A percentile compares a stretch with the other conserved stretches of the same genome.
phyloP scores from a whole-genome alignment of 768 basidiomycete genomes.

The Melanogaster broomeanus region DNA sequence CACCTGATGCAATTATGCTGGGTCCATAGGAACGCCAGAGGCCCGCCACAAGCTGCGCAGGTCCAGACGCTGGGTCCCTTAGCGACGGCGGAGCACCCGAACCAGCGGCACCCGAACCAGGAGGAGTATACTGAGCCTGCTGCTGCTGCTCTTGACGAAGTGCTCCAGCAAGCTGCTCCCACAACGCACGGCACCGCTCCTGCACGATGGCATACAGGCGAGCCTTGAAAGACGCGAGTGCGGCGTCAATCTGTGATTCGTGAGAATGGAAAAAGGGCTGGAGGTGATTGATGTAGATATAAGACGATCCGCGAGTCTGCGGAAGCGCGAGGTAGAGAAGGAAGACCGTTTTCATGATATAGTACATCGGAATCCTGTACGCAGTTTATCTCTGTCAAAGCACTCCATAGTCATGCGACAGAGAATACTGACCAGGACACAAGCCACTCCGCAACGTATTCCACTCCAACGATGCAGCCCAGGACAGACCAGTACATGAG shows the following conservation, averaged over 20 bases:
- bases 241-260: slow-evolving; percentile 82
- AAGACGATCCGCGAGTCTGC: slow-evolving; percentile 85
- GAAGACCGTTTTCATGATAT: slow-evolving; percentile 76
- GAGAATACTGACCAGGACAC: slow-evolving; percentile 69
- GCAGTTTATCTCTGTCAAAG: slow-evolving; percentile 11
- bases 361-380: slow-evolving; percentile 87
- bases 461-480: slow-evolving; percentile 77
- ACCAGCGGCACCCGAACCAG: slow-evolving; percentile 20
- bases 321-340: slow-evolving; percentile 90
- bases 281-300: slow-evolving; percentile 78
- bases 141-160: slow-evolving; percentile 47
- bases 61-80: slow-evolving; percentile 59
- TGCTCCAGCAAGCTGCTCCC: slow-evolving; percentile 61
- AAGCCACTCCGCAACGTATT: slow-evolving; percentile 85
- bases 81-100: slow-evolving; percentile 46
- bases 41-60: slow-evolving; percentile 61
- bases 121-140: slow-evolving; percentile 17
- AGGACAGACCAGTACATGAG: slow-evolving; percentile 97
- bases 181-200: slow-evolving; percentile 58
- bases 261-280: slow-evolving; percentile 82
- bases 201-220: slow-evolving; percentile 66
- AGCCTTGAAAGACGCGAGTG: slow-evolving; percentile 65
- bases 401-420: slow-evolving; percentile 7
- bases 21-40: slow-evolving; percentile 85
- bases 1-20: slow-evolving; percentile 63